These are phyloP conservation scores for Turnera subulata DNA, from an alignment of 345 rosid species.

Conservation along the genomic window DNA sequence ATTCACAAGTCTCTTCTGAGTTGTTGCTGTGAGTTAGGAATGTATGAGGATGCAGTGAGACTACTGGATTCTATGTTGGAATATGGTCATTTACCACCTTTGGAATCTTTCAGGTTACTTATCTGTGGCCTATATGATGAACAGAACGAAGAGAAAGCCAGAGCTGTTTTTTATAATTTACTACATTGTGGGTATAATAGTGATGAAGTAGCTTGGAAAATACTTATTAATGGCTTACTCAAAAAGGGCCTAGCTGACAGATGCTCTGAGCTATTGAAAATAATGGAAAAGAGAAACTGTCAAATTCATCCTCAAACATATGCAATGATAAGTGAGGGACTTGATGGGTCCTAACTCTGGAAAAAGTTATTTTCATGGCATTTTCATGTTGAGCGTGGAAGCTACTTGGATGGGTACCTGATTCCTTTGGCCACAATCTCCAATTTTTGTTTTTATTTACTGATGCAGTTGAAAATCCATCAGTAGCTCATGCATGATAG, in stretches of 20 bases:
- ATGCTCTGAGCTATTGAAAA: conserved; percentile 53
- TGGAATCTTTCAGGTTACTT: conserved; percentile 64
- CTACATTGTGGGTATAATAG: conserved; percentile 55
- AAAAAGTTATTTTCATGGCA: too few species aligned
- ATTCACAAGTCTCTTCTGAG: conserved; percentile 52
- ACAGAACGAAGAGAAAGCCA: conserved; percentile 54
- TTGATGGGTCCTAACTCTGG: conserved; percentile 35
- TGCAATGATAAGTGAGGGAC: conserved; percentile 53
- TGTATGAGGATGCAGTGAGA: conserved; percentile 45
- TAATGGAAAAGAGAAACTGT: conserved; percentile 67
- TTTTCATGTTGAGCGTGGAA: too few species aligned
- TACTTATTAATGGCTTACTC: conserved; percentile 73
- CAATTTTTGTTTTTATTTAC: too few species aligned
- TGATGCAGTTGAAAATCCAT: too few species aligned
- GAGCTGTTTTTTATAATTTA: conserved; percentile 40
- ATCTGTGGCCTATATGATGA: conserved; percentile 56
- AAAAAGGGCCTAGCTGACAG: conserved; percentile 48
- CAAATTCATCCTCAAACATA: conserved; percentile 59
- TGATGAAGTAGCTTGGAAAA: conserved; percentile 87
- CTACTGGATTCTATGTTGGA: conserved; percentile 52
- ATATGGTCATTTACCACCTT: conserved; percentile 54
- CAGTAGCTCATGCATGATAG: too few species aligned
- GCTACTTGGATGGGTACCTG: too few species aligned
- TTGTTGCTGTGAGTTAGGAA: conserved; percentile 54
- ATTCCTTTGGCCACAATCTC: too few species aligned